These are phyloP conservation scores for Lanmaoa rubissima DNA, from an alignment of 768 basidiomycete species.

Conservation along the genomic window DNA sequence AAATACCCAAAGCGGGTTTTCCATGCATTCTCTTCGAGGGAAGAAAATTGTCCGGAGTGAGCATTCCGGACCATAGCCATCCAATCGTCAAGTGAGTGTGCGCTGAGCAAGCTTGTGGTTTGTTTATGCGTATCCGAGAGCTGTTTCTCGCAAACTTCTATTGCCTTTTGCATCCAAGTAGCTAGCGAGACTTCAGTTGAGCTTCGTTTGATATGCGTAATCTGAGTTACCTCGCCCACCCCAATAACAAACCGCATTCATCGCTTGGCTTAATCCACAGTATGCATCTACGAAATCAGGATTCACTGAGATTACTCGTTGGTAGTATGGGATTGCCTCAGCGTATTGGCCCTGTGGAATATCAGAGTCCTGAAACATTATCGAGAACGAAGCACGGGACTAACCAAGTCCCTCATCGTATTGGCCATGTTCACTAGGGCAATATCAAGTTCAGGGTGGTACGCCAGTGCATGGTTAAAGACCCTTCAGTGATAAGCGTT, in stretches of 20 bases:
- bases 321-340: slow-evolving; percentile 47
- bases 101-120: slow-evolving; percentile 29
- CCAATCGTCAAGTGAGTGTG: slow-evolving; percentile 36
- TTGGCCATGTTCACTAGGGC: slow-evolving; percentile 53
- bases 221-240: slow-evolving; percentile 33
- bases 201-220: background rate
- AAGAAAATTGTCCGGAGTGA: slow-evolving; percentile 23
- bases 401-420: slow-evolving; percentile 47
- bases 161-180: slow-evolving; percentile 38
- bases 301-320: slow-evolving; percentile 41
- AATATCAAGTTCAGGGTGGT: slow-evolving; percentile 48
- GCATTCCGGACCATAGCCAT: slow-evolving; percentile 33
- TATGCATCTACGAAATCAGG: slow-evolving; percentile 46
- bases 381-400: slow-evolving; percentile 2
- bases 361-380: background rate
- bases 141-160: slow-evolving; percentile 38
- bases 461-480: slow-evolving; percentile 39
- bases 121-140: slow-evolving; percentile 33
- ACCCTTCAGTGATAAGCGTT: slow-evolving; percentile 25
- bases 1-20: slow-evolving; percentile 30
- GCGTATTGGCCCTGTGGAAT: slow-evolving; percentile 36
- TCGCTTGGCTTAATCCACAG: slow-evolving; percentile 46
- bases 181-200: slow-evolving; percentile 14
- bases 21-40: slow-evolving; percentile 33
- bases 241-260: slow-evolving; percentile 49